These are phyloP conservation scores for Hibiscus tridactylites DNA, from an alignment of 345 rosid species.

Conservation along the genomic window DNA sequence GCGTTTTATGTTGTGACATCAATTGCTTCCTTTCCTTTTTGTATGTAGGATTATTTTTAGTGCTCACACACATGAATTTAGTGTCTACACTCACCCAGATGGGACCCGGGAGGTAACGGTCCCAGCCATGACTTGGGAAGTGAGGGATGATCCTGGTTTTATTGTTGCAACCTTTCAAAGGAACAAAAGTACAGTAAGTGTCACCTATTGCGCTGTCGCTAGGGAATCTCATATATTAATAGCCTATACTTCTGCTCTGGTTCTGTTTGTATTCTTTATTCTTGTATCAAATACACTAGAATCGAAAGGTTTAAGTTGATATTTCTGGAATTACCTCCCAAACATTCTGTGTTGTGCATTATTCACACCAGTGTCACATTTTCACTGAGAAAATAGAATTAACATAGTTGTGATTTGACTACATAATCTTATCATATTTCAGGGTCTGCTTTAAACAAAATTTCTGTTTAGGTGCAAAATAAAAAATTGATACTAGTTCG, in stretches of 20 bases:
- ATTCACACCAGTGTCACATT: background rate
- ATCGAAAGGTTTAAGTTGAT: conserved; percentile 13
- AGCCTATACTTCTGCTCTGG: conserved; percentile 21
- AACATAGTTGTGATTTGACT: background rate
- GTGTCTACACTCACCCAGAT: conserved; percentile 42
- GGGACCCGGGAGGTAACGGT: conserved; percentile 55
- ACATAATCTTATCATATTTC: background rate
- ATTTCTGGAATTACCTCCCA: background rate
- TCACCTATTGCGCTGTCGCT: conserved; percentile 46
- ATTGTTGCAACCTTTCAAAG: conserved; percentile 37
- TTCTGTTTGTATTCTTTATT: conserved; percentile 16
- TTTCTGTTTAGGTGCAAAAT: background rate
- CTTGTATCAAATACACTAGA: conserved; percentile 18
- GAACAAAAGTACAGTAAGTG: conserved; percentile 21
- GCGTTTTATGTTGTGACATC: background rate
- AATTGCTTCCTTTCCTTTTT: background rate
- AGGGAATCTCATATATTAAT: conserved; percentile 40
- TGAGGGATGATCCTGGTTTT: conserved; percentile 52
- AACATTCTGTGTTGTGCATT: conserved; percentile 21
- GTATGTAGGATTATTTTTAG: conserved; percentile 42
- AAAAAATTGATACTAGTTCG: background rate
- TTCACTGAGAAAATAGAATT: background rate
- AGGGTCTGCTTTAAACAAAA: background rate
- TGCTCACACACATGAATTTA: conserved; percentile 41
- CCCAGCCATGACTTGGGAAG: conserved; percentile 54